phyloP scores from a whole-genome alignment of 257 asterid genomes.

The Ballota nigra region DNA sequence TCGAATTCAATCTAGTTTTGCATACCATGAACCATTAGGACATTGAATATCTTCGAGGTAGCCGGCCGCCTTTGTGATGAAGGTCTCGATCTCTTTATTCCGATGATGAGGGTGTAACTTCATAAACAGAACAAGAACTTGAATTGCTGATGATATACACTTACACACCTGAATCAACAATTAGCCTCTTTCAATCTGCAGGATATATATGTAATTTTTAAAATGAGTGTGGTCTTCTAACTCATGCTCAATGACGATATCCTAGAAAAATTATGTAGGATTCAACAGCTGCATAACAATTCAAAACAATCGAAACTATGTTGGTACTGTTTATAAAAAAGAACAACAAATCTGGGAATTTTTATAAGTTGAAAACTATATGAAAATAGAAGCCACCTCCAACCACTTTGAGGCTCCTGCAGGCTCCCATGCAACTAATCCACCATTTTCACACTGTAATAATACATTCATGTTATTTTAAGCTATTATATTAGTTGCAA shows the following conservation, averaged over 20 bases:
- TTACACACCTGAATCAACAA: not conserved
- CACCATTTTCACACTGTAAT: constrained; percentile 80
- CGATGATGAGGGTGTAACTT: not conserved
- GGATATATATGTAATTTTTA: not conserved
- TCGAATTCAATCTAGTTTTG: not conserved
- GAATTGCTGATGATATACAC: not conserved
- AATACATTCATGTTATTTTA: no score
- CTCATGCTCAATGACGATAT: not conserved
- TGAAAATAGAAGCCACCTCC: constrained; percentile 61
- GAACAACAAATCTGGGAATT: no score
- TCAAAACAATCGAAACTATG: no score
- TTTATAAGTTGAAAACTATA: no score
- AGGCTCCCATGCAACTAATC: constrained; percentile 92
- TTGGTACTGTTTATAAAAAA: no score
- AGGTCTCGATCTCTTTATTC: not conserved
- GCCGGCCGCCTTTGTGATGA: not conserved
- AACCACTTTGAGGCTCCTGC: constrained; percentile 78
- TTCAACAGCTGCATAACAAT: not conserved
- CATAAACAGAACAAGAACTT: not conserved
- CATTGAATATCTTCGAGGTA: not conserved
- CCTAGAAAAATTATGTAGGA: not conserved
- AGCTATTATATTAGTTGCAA: no score
- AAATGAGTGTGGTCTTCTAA: not conserved
- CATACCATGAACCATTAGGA: constrained; percentile 9
- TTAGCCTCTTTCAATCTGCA: no score